Evolutionary conservation across 2,329 filamentous ascomycete species (phyloP).

Genomic region (Fusarium albidum): DNA sequence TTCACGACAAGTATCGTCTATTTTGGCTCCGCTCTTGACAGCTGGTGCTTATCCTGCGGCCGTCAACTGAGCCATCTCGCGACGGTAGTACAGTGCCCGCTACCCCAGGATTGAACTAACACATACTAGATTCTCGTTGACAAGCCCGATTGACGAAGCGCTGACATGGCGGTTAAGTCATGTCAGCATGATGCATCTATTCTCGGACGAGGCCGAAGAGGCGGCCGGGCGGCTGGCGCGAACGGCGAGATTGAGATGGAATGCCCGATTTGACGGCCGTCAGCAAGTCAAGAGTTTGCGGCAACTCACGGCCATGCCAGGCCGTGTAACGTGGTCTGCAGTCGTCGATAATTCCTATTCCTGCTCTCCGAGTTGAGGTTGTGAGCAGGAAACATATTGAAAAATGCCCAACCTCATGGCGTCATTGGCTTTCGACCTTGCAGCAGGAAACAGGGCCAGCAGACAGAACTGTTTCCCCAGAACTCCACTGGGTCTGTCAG

Average conservation of each 20-base stretch:
- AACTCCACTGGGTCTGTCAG: constrained; percentile 21
- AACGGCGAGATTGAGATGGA: constrained; percentile 7
- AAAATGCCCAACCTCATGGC: constrained; percentile 22
- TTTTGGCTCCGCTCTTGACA: constrained; percentile 23
- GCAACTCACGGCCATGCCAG: background rate
- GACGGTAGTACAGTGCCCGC: constrained; percentile 16
- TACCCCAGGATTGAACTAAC: background rate
- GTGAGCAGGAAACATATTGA: constrained; percentile 26
- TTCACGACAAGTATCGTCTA: constrained; percentile 22
- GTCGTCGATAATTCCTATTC: background rate
- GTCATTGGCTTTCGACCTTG: constrained; percentile 15
- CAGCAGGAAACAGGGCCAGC: constrained; percentile 22
- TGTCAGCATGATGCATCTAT: constrained; percentile 13
- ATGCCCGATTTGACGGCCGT: constrained; percentile 14
- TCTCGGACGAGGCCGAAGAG: constrained; percentile 10
- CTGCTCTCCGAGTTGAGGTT: too few relatives aligned
- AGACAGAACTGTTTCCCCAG: constrained; percentile 4
- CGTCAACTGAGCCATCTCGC: background rate
- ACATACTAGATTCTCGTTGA: background rate
- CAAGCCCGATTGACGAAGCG: background rate
- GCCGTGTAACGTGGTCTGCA: constrained; percentile 4
- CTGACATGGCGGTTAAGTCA: background rate
- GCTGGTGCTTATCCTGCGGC: background rate
- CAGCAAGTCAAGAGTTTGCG: constrained; percentile 7
- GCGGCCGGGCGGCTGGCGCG: background rate